Percentiles rank a stretch among this genome's conserved stretches.
phyloP scores from a whole-genome alignment of 2,329 filamentous ascomycete species.

The Neoascochyta sp. region DNA sequence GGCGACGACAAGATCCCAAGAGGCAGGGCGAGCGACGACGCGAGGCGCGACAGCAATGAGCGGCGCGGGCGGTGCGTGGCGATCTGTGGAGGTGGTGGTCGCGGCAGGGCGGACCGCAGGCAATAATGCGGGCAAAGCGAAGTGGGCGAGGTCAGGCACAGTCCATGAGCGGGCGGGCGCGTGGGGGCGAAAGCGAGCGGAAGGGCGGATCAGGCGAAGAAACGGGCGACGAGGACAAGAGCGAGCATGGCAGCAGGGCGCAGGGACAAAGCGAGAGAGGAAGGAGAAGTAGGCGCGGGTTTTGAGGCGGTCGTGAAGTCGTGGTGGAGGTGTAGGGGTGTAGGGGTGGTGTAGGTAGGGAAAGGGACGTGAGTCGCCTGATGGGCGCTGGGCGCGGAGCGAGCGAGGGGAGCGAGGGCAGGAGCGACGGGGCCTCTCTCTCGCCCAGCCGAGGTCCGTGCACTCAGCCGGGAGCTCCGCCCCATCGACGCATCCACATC shows the following conservation, averaged over 20 bases:
- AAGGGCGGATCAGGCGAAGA: slow-evolving; percentile 18
- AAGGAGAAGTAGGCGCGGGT: slow-evolving; percentile 23
- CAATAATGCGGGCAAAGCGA: slow-evolving; percentile 17
- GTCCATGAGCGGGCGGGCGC: slow-evolving; percentile 11
- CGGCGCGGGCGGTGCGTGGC: slow-evolving; percentile 5
- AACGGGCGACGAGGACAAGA: slow-evolving; percentile 17
- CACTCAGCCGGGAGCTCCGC: no score
- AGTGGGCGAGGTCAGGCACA: slow-evolving; percentile 14
- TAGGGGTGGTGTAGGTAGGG: no score
- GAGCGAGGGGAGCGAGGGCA: no score
- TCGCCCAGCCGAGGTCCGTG: no score
- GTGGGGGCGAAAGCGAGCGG: slow-evolving; percentile 9
- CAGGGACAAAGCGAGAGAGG: no score
- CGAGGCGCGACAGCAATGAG: slow-evolving; percentile 7
- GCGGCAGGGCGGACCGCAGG: slow-evolving; percentile 12
- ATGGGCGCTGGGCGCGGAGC: no score
- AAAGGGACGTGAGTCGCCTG: no score
- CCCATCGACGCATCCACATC: no score
- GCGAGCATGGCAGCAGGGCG: slow-evolving; percentile 21
- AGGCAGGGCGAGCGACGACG: slow-evolving; percentile 6
- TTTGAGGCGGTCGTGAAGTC: slow-evolving; percentile 21
- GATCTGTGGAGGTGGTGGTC: slow-evolving; percentile 13
- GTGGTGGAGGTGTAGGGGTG: slow-evolving; percentile 11
- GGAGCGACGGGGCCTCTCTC: no score
- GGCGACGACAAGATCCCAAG: slow-evolving; percentile 8